phyloP scores from a whole-genome alignment of 306 rosid species.

The Arachis hypogaea region DNA sequence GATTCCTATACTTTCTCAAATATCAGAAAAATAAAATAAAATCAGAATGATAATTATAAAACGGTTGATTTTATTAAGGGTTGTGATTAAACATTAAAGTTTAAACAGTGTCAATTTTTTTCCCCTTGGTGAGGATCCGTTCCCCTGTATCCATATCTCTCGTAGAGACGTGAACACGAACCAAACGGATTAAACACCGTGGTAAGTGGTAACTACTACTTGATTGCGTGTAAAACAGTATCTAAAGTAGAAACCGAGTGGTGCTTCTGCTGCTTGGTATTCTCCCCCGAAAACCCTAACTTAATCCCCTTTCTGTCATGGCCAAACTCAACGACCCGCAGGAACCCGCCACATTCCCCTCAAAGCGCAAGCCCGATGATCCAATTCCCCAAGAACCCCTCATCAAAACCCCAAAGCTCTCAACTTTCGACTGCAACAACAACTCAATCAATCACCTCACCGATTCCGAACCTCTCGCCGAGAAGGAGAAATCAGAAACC shows the following conservation, averaged over 20 bases:
- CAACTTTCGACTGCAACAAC: background rate
- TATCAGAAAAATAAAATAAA: too few relatives aligned
- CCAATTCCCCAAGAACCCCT: conserved; percentile 42
- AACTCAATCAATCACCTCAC: background rate
- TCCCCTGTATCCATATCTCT: too few relatives aligned
- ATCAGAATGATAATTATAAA: too few relatives aligned
- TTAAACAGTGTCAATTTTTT: too few relatives aligned
- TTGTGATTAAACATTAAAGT: too few relatives aligned
- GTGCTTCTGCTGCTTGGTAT: background rate
- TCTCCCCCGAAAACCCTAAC: conserved; percentile 23
- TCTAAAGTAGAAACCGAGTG: background rate
- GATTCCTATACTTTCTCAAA: too few relatives aligned
- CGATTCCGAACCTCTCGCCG: conserved; percentile 27
- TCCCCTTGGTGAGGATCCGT: too few relatives aligned
- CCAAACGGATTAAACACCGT: too few relatives aligned
- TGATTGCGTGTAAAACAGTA: background rate
- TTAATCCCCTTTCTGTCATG: conserved; percentile 39
- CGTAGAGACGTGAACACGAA: too few relatives aligned
- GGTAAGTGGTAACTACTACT: too few relatives aligned
- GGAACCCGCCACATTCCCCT: conserved; percentile 53
- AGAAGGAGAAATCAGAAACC: background rate
- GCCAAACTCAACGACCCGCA: conserved; percentile 56
- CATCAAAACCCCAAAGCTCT: conserved; percentile 57
- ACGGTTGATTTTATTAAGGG: too few relatives aligned
- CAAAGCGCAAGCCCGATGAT: conserved; percentile 71